phyloP scores from a whole-genome alignment of 78 protist species.

The Planoprotostelium fungivorum region DNA sequence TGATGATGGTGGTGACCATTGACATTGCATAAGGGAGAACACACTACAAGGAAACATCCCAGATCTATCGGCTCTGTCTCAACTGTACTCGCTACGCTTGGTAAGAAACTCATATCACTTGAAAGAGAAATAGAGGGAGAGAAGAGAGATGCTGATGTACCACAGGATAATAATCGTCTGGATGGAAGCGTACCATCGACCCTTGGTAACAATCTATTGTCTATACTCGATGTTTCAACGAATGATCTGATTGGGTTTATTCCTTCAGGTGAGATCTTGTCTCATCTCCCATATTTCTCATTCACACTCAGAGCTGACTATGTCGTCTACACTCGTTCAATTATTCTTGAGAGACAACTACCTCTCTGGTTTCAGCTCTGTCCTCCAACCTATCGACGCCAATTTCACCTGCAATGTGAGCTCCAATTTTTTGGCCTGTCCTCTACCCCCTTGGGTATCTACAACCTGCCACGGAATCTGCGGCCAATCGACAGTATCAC shows the following conservation, averaged over 20 bases:
- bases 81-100: too few relatives aligned
- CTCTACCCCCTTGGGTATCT: neutral
- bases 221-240: neutral
- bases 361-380: neutral
- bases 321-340: neutral
- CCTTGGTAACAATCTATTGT: neutral
- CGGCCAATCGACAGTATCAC: neutral
- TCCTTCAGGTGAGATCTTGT: neutral
- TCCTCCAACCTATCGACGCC: neutral
- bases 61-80: too few relatives aligned
- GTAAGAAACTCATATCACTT: too few relatives aligned
- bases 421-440: neutral
- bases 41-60: too few relatives aligned
- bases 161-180: too few relatives aligned
- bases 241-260: neutral
- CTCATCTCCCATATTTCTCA: too few relatives aligned
- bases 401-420: neutral
- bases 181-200: too few relatives aligned
- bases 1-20: too few relatives aligned
- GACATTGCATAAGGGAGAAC: too few relatives aligned
- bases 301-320: neutral
- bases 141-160: too few relatives aligned
- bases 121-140: too few relatives aligned
- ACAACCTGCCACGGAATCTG: neutral
- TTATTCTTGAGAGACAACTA: neutral